Percentiles rank a stretch among this genome's conserved stretches.
Evolutionary conservation across 352 stramenopile genomes (phyloP).

Genomic region (Phytophthora agathidicida): DNA sequence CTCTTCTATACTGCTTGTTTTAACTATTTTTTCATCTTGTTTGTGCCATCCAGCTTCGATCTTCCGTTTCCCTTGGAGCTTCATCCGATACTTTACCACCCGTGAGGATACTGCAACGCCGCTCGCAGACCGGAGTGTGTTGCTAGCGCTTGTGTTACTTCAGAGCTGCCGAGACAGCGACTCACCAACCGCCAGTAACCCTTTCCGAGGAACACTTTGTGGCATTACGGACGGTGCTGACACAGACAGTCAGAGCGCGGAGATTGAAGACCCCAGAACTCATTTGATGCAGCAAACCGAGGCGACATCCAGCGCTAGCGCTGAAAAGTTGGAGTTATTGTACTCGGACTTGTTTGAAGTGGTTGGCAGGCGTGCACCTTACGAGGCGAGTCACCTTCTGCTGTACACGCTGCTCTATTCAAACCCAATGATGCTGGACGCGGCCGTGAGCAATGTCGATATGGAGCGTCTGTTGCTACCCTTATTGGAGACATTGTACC

Average conservation of each 20-base stretch:
- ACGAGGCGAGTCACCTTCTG: constrained; percentile 72
- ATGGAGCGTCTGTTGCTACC: constrained; percentile 61
- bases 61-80: constrained; percentile 65
- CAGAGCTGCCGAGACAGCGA: constrained; percentile 71
- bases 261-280: constrained; percentile 34
- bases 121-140: constrained; percentile 66
- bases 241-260: constrained; percentile 30
- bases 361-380: constrained; percentile 57
- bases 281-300: constrained; percentile 21
- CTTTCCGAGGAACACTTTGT: constrained; percentile 63
- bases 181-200: constrained; percentile 48
- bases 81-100: constrained; percentile 74
- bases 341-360: constrained; percentile 63
- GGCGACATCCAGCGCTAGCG: constrained; percentile 1
- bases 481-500: constrained; percentile 78
- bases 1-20: not conserved
- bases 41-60: constrained; percentile 48
- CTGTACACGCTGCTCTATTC: constrained; percentile 80
- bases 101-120: constrained; percentile 56
- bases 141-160: constrained; percentile 74
- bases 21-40: constrained; percentile 5
- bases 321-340: constrained; percentile 39
- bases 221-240: constrained; percentile 38
- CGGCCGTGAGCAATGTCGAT: constrained; percentile 48
- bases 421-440: constrained; percentile 59